Conservation (phyloP, 306 rosid species). For the Cicer judaicum region DNA sequence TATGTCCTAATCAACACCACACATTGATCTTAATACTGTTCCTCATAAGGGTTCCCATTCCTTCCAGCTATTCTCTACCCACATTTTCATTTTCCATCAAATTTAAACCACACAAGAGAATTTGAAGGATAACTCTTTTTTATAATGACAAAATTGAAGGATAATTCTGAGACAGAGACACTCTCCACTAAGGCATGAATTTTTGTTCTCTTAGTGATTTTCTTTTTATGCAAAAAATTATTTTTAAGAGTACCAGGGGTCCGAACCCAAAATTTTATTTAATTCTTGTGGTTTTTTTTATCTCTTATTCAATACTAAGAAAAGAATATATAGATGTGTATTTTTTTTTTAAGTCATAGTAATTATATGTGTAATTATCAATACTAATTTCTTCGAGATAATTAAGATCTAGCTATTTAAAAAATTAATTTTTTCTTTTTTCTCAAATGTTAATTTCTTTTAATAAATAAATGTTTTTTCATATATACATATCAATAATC, state of each 20-base stretch:
- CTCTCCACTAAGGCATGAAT: not conserved
- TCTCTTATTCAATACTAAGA: not conserved
- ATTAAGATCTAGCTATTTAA: not conserved
- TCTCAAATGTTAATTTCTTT: not conserved
- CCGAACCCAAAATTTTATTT: no score
- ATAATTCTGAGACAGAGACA: slow-evolving; percentile 45
- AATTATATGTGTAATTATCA: not conserved
- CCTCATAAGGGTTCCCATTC: slow-evolving; percentile 23
- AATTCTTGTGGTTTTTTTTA: no score
- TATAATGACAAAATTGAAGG: not conserved
- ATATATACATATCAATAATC: not conserved
- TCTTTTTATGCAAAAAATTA: not conserved
- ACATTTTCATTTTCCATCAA: slow-evolving; percentile 48
- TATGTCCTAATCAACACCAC: slow-evolving; percentile 45
- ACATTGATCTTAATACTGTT: slow-evolving; percentile 39
- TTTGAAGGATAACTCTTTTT: no score
- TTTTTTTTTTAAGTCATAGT: not conserved
- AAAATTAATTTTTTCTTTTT: not conserved
- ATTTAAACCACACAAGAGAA: slow-evolving; percentile 22
- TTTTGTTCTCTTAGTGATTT: not conserved
- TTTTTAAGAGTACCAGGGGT: no score
- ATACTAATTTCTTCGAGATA: not conserved
- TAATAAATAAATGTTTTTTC: not conserved
- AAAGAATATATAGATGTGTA: not conserved
- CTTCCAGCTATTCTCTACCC: slow-evolving; percentile 51